A percentile compares a stretch with the other conserved stretches of the same genome.
Conservation (phyloP, 441 rosid genomes). For the Flueggea neowawraea region DNA sequence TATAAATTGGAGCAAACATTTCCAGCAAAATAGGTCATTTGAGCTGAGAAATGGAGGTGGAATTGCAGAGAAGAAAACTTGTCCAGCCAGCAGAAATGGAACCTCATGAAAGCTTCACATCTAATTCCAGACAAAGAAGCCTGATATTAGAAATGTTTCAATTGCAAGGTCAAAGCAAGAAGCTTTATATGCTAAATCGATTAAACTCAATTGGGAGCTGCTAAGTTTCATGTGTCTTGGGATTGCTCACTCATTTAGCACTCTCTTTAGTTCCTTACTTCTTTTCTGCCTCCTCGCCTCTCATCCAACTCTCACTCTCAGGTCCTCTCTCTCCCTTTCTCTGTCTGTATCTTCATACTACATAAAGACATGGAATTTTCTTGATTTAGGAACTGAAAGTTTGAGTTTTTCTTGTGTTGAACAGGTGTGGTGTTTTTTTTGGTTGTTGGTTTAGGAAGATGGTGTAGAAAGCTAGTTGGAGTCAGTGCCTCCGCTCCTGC, state of each 20-base stretch:
- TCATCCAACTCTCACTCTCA: conserved; percentile 39
- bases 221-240: conserved; percentile 28
- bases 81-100: no score
- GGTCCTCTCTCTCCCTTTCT: conserved; percentile 19
- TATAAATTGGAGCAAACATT: no score
- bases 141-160: no score
- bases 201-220: conserved; percentile 19
- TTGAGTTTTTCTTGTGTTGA: not conserved
- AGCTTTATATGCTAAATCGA: not conserved
- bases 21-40: no score
- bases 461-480: conserved; percentile 42
- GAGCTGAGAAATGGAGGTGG: no score
- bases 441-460: conserved; percentile 34
- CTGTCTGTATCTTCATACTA: not conserved
- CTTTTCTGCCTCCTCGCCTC: conserved; percentile 32
- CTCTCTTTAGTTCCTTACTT: conserved; percentile 38
- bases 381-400: conserved; percentile 1
- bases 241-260: conserved; percentile 34
- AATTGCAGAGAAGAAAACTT: no score
- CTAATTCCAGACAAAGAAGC: no score
- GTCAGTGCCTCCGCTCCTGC: conserved; percentile 52
- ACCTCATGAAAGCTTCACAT: no score
- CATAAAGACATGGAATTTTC: not conserved
- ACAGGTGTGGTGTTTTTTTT: conserved; percentile 31
- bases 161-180: no score